Evolutionary conservation across 2,329 filamentous ascomycete genomes (phyloP).

Genomic region (Epichloe baconii): DNA sequence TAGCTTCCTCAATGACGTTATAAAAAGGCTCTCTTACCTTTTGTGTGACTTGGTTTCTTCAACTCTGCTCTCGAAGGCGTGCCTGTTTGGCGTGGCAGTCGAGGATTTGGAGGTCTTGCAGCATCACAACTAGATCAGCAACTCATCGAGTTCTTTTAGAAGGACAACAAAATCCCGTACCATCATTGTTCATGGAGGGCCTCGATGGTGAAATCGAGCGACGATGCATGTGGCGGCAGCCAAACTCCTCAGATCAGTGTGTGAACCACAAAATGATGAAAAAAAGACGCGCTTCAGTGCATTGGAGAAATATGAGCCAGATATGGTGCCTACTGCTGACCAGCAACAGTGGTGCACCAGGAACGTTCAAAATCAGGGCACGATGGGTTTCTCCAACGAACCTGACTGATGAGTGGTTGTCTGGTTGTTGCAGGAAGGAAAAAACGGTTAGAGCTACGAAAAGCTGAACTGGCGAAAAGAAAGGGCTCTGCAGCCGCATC

Average conservation of each 20-base stretch:
- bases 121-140: neutral
- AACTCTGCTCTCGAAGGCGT: constrained; percentile 68
- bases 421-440: neutral
- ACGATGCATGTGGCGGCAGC: neutral
- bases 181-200: neutral
- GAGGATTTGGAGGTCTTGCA: constrained; percentile 2
- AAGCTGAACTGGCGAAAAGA: neutral
- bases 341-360: neutral
- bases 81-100: constrained; percentile 48
- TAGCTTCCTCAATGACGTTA: neutral
- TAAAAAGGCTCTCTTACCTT: constrained; percentile 48
- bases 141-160: neutral
- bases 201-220: neutral
- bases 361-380: neutral
- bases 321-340: neutral
- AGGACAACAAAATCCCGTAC: neutral
- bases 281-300: neutral
- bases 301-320: neutral
- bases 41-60: constrained; percentile 80
- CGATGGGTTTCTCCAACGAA: neutral
- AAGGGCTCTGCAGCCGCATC: neutral
- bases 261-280: neutral
- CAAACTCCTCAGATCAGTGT: neutral
- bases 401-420: neutral
- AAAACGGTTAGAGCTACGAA: neutral